A percentile compares a stretch with the other conserved stretches of the same genome.
Conservation (phyloP, 805 yeast species). For the Komagataella populi region DNA sequence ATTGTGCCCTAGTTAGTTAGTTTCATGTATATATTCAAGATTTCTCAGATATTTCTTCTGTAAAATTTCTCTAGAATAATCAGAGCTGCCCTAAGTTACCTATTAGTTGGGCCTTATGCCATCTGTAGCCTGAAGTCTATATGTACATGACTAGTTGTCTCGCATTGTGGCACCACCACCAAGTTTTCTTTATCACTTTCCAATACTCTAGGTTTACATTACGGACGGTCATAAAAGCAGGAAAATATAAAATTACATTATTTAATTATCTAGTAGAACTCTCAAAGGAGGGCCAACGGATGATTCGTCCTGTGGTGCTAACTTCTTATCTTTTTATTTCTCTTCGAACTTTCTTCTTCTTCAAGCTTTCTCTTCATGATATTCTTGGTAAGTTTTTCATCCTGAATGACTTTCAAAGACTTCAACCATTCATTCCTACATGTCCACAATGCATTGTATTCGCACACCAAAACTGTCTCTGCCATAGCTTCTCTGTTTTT, state of each 20-base stretch:
- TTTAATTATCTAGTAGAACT: background rate
- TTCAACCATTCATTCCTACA: constrained; percentile 16
- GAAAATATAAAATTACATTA: background rate
- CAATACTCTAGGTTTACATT: no score
- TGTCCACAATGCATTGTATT: constrained; percentile 32
- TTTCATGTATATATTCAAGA: constrained; percentile 15
- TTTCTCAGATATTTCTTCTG: constrained; percentile 77
- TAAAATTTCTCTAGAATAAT: constrained; percentile 92
- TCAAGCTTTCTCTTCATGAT: constrained; percentile 36
- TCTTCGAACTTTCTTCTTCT: constrained; percentile 10
- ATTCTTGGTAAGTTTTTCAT: constrained; percentile 44
- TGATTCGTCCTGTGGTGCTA: background rate
- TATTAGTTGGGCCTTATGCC: constrained; percentile 87
- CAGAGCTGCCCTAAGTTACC: constrained; percentile 92
- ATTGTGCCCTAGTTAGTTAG: background rate
- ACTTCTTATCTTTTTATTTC: constrained; percentile 15
- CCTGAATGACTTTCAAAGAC: constrained; percentile 30
- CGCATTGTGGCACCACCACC: constrained; percentile 12
- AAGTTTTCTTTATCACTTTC: no score
- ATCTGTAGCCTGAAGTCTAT: constrained; percentile 47
- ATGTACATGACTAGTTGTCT: constrained; percentile 46
- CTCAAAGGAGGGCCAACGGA: background rate
- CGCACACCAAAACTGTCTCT: constrained; percentile 39
- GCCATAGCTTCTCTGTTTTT: constrained; percentile 30
- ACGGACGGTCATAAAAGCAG: no score